phyloP scores from a whole-genome alignment of 768 basidiomycete species.

The Trichaptum fuscoviolaceum region DNA sequence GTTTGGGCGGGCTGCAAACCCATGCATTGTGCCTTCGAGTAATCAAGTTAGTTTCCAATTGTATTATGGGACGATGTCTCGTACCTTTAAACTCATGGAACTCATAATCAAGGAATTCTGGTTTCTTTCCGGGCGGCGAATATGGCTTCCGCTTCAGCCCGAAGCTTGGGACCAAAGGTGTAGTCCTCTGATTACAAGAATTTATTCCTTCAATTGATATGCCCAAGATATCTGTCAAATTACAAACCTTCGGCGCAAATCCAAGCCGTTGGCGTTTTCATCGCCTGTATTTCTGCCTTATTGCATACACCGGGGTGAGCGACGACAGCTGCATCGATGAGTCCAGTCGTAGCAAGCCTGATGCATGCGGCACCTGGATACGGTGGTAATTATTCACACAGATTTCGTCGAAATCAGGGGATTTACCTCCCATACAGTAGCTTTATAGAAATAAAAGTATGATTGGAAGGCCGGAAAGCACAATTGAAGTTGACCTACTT shows the following conservation, averaged over 20 bases:
- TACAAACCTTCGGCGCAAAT: conserved; percentile 31
- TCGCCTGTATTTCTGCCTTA: conserved; percentile 29
- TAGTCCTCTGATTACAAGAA: conserved; percentile 26
- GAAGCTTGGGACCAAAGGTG: conserved; percentile 20
- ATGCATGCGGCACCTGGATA: conserved; percentile 13
- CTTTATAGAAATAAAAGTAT: conserved; percentile 25
- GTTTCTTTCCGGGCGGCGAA: conserved; percentile 25
- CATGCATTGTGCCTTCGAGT: conserved; percentile 40
- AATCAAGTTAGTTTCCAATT: conserved; percentile 7
- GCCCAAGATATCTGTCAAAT: not conserved
- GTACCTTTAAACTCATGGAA: conserved; percentile 32
- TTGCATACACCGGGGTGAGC: conserved; percentile 34
- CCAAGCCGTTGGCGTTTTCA: conserved; percentile 30
- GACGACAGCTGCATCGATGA: conserved; percentile 34
- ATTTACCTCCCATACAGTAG: conserved; percentile 6
- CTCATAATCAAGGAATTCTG: conserved; percentile 27
- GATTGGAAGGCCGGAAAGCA: not conserved
- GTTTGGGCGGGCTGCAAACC: conserved; percentile 45
- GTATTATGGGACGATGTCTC: not conserved
- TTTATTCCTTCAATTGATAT: not conserved
- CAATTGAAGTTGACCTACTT: conserved; percentile 10
- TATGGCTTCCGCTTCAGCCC: conserved; percentile 25
- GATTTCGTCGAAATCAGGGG: not conserved
- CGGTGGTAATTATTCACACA: too few relatives aligned
- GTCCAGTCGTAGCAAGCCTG: conserved; percentile 24